phyloP scores from a whole-genome alignment of 768 basidiomycete species.

The Agrocybe praecox region DNA sequence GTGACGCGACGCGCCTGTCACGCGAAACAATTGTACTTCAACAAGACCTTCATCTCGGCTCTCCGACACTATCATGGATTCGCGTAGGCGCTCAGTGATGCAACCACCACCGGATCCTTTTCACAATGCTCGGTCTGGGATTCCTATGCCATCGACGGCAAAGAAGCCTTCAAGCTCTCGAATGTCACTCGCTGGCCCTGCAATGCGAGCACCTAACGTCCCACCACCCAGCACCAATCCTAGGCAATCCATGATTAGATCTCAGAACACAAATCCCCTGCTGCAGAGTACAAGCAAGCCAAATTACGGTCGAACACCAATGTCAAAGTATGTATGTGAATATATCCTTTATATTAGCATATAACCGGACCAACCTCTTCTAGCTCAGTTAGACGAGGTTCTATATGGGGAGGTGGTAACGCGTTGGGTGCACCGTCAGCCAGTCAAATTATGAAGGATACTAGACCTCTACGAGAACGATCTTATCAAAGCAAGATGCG shows the following conservation, averaged over 20 bases:
- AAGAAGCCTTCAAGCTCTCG: constrained; percentile 70
- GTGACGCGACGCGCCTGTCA: constrained; percentile 34
- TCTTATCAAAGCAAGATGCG: constrained; percentile 76
- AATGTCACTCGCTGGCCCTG: constrained; percentile 78
- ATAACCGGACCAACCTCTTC: background rate
- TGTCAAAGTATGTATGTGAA: constrained; percentile 57
- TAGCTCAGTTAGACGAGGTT: constrained; percentile 77
- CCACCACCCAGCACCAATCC: constrained; percentile 52
- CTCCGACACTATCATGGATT: constrained; percentile 40
- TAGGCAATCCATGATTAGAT: constrained; percentile 68
- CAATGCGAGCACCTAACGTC: constrained; percentile 58
- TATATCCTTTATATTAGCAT: background rate
- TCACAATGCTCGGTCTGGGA: constrained; percentile 57
- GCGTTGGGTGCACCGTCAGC: constrained; percentile 49
- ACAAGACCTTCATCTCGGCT: background rate
- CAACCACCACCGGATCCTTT: constrained; percentile 53
- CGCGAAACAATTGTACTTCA: constrained; percentile 11
- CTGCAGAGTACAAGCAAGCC: constrained; percentile 71
- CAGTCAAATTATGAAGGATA: constrained; percentile 67
- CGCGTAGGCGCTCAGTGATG: constrained; percentile 59
- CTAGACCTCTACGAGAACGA: constrained; percentile 76
- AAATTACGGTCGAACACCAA: constrained; percentile 72
- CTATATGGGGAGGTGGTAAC: constrained; percentile 64
- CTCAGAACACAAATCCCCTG: constrained; percentile 69
- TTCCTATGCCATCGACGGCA: constrained; percentile 74